Base-by-base conservation (phyloP, 257 asterid species). In the Solanum chaucha region DNA sequence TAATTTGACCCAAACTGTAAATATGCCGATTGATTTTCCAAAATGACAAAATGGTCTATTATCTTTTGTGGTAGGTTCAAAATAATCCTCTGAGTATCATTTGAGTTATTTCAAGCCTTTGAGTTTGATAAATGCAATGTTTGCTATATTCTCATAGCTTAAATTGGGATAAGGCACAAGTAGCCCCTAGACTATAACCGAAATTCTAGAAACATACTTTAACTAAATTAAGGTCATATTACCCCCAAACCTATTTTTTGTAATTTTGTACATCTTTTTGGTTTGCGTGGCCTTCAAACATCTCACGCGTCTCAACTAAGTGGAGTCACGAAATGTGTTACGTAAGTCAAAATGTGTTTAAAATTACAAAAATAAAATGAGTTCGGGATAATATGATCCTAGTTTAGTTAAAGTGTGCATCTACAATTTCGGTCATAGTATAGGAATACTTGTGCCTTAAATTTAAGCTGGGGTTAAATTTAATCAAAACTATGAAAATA, bases 331-430 rank as follows among this genome's bases (percentile, higher is more conserved):
- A 0, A 51, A 51, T 51, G 9, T 51, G 1, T 0, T 0, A 51
- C 10, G 0, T 55, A 55, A 55, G 4, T 0, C 4, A 17, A 55
- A 55, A 55, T 3, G 1, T 55, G 4, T 6, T 2, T 0, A 5
- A 51, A 5, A 2, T 2, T 51, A 0, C 0, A 2, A 17, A 17
- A 51, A 51, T 78, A 51, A 1, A 5, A 51, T 5, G 22, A 51
- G 9, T 5, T 51, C 3, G 10, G 0, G 6, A 0, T 51, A 55
- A 17, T 1, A 17, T 0, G 1, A 55, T 0, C 0, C 0, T 55
- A 17, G n/a, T 1, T 55, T 55, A 55, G 1, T 6, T 55, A 6
- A 55, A 0, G 1, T 17, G 10, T 55, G 3, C 0, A 3, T 17
- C n/a, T 17, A 0, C 0, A 55, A 55, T 0, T 17, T 55, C 1